Base-by-base conservation (phyloP, 2,329 filamentous ascomycete species). In the Phyllosticta citriasiana region DNA sequence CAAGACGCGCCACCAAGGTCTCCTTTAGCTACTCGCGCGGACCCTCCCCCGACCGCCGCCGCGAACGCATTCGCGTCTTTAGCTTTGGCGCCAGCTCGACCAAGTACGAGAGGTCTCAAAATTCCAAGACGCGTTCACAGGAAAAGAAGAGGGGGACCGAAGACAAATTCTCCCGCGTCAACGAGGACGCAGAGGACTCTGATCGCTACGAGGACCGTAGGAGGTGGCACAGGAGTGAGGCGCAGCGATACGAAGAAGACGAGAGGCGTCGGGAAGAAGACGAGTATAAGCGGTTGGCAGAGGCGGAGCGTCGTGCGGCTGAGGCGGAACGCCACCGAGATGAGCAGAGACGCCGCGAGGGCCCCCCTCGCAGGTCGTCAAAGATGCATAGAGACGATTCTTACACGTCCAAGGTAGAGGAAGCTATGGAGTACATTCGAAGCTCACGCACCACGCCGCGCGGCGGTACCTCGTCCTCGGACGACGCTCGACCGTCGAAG, bases 241-340 rank as follows among this genome's bases (percentile, higher is more conserved):
- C 54, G n/a, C 24, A 30, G 12, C 57, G 59, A 16, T 55, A 59
- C 47, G 61, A 55, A 50, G 76, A 79, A 57, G 70, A 71, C 63
- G 72, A 70, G 62, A 72, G 74, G 65, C 69, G 69, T 54, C 69
- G 70, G 57, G 74, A 77, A 54, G 71, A 71, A 62, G 77, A 78
- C 40, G 68, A 64, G 12, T 65, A 65, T 35, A 68, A 66, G 57
- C 40, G 62, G 40, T 66, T 67, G 2, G 64, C 66, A 8, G 67
- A 67, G 16, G 63, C 59, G 14, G 33, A 33, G 14, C 61, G 60
- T 47, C 35, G 35, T 47, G 35, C 35, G 35, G 35, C 14, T n/a
- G 19, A 61, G 63, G 47, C 63, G 63, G 52, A 65, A 65, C 27
- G 50, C 5, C 58, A 53, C 10, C 22, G 55, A 26, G 58, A 68